Percentiles rank a stretch among this genome's conserved stretches.
Evolutionary conservation across 2,329 filamentous ascomycete genomes (phyloP).

Genomic region (Pseudopyricularia javanii): DNA sequence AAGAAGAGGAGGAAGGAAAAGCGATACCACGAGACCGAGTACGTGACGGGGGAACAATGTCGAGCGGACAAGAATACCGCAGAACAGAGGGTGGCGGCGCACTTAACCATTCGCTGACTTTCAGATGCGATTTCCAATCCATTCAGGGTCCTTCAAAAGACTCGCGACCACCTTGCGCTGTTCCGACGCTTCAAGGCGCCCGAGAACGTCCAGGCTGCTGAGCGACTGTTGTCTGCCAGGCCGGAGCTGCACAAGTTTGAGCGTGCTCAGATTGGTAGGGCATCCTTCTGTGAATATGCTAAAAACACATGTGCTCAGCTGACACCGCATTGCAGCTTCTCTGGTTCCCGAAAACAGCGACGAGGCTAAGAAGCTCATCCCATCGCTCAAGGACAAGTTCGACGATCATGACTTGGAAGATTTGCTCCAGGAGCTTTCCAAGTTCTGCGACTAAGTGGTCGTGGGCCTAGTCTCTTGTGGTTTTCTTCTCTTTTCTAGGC

Average conservation of each 20-base stretch:
- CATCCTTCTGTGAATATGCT: background rate
- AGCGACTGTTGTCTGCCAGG: conserved; percentile 69
- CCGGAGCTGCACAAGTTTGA: conserved; percentile 83
- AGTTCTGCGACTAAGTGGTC: conserved; percentile 40
- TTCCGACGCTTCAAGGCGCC: conserved; percentile 95
- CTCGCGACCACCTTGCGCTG: conserved; percentile 81
- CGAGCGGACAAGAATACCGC: background rate
- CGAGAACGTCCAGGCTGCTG: conserved; percentile 89
- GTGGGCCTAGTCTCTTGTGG: background rate
- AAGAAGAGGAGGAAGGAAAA: conserved; percentile 67
- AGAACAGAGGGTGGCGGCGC: background rate
- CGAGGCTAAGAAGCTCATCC: conserved; percentile 93
- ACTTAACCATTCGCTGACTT: background rate
- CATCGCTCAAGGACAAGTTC: conserved; percentile 80
- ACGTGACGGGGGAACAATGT: conserved; percentile 13
- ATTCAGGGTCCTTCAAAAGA: conserved; percentile 66
- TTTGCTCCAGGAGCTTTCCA: conserved; percentile 80
- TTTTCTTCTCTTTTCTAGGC: background rate
- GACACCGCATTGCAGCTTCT: conserved; percentile 45
- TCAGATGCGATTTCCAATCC: background rate
- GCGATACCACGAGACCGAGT: conserved; percentile 80
- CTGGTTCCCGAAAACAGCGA: conserved; percentile 87
- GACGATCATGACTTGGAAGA: conserved; percentile 78
- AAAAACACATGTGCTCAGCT: background rate
- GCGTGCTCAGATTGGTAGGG: conserved; percentile 62